Percentiles rank a stretch among this genome's conserved stretches.
Evolutionary conservation across 495 filamentous ascomycete genomes (phyloP).

Genomic region (Hyphodiscus hymeniophilus): DNA sequence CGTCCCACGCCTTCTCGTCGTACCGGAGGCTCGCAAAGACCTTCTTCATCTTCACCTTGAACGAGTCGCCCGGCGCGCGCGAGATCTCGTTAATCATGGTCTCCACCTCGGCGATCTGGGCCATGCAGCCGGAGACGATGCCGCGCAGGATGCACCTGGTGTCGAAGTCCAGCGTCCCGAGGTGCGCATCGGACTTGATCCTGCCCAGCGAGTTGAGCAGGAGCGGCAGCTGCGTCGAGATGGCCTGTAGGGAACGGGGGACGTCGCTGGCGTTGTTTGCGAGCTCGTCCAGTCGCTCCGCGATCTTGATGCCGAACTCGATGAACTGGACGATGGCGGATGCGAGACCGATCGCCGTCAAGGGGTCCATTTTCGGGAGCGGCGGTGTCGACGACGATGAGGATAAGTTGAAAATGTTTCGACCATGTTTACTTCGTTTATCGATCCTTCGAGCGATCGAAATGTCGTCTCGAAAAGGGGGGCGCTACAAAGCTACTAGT

Average conservation of each 20-base stretch:
- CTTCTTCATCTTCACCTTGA: constrained; percentile 16
- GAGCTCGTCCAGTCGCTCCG: constrained; percentile 26
- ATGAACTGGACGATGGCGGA: constrained; percentile 29
- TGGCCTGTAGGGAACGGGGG: constrained; percentile 13
- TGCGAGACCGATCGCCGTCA: constrained; percentile 22
- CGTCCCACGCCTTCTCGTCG: constrained; percentile 14
- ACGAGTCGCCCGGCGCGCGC: constrained; percentile 8
- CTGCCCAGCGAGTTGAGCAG: constrained; percentile 11
- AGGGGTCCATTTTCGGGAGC: constrained; percentile 10
- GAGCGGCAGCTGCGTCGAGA: constrained; percentile 11
- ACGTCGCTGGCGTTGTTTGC: constrained; percentile 11
- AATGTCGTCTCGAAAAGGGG: too few relatives aligned
- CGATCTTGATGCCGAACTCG: constrained; percentile 26
- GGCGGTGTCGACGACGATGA: too few relatives aligned
- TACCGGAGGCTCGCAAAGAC: constrained; percentile 16
- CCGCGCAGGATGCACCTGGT: constrained; percentile 15
- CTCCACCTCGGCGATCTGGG: constrained; percentile 12
- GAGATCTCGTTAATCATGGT: constrained; percentile 15
- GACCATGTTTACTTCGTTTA: too few relatives aligned
- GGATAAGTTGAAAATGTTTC: too few relatives aligned
- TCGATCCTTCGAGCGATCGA: too few relatives aligned
- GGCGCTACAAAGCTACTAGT: too few relatives aligned
- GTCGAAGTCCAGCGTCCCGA: constrained; percentile 15
- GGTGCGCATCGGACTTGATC: constrained; percentile 9
- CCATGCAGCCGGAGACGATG: constrained; percentile 12